Conservation (phyloP, 2,329 filamentous ascomycete genomes). For the Clonostachys chloroleuca region DNA sequence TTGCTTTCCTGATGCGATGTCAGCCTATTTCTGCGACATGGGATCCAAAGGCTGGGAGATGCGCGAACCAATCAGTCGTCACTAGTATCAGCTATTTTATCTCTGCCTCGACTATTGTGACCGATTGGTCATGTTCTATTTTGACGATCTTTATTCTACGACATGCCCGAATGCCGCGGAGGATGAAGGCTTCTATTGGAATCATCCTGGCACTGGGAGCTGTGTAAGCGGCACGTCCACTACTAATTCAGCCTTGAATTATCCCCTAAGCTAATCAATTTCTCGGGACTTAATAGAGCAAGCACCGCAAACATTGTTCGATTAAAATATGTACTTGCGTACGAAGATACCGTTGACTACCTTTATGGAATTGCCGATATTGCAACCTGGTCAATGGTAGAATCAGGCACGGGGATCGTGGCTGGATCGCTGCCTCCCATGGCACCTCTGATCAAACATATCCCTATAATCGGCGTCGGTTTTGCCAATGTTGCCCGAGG, state of each 20-base stretch:
- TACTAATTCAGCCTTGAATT: no score
- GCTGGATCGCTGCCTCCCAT: slow-evolving; percentile 13
- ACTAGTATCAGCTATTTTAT: no score
- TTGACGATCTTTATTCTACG: no score
- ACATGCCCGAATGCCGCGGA: slow-evolving; percentile 7
- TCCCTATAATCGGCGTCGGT: not conserved
- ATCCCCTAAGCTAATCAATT: no score
- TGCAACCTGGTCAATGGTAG: slow-evolving; percentile 12
- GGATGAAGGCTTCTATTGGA: slow-evolving; percentile 3
- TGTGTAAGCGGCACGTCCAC: no score
- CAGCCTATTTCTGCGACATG: slow-evolving; percentile 15
- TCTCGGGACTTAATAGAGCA: slow-evolving; percentile 3
- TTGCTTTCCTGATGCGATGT: slow-evolving; percentile 13
- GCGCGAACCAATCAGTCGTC: not conserved
- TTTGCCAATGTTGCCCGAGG: no score
- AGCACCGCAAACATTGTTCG: slow-evolving; percentile 13
- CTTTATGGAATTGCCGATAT: slow-evolving; percentile 13
- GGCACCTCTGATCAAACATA: slow-evolving; percentile 7
- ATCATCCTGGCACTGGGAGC: not conserved
- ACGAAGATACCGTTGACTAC: slow-evolving; percentile 11
- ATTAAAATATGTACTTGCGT: slow-evolving; percentile 10
- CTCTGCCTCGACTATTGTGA: no score
- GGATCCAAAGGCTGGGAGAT: slow-evolving; percentile 10
- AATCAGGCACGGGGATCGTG: slow-evolving; percentile 14
- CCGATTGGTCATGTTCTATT: no score